Percentiles rank a stretch among this genome's conserved stretches.
These are phyloP conservation scores for Calonectria ilicicola DNA, from an alignment of 2,329 filamentous ascomycete genomes.

Conservation along the genomic window DNA sequence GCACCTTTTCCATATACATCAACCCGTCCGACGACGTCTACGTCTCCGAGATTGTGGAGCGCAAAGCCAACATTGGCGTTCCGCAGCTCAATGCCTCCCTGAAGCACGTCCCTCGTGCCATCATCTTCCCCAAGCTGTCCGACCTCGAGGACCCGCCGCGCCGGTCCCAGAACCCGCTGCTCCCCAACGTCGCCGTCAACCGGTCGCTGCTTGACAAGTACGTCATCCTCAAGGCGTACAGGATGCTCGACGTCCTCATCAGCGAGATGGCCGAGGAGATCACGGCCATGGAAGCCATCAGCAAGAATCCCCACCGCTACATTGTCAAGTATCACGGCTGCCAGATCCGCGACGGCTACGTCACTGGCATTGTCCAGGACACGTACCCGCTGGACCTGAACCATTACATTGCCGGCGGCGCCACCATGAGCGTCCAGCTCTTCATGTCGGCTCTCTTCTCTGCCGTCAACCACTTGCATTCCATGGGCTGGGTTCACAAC, in stretches of 20 bases:
- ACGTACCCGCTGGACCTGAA: constrained; percentile 26
- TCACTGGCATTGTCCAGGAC: constrained; percentile 43
- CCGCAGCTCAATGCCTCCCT: constrained; percentile 21
- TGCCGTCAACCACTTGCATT: not conserved
- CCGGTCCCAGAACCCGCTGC: not conserved
- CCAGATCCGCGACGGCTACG: constrained; percentile 36
- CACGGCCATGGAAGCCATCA: constrained; percentile 30
- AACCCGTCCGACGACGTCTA: constrained; percentile 9
- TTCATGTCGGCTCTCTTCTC: not conserved
- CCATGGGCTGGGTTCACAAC: not conserved
- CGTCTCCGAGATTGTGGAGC: constrained; percentile 1
- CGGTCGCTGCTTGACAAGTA: constrained; percentile 26
- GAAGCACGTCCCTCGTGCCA: constrained; percentile 1
- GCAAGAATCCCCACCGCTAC: constrained; percentile 41
- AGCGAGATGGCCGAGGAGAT: constrained; percentile 32
- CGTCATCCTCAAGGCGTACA: constrained; percentile 25
- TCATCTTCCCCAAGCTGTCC: constrained; percentile 26
- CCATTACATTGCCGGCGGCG: constrained; percentile 25
- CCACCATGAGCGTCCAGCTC: not conserved
- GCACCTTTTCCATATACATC: constrained; percentile 39
- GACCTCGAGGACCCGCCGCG: not conserved
- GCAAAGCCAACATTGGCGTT: constrained; percentile 23
- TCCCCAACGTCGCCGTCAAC: constrained; percentile 20
- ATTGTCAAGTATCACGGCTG: constrained; percentile 45
- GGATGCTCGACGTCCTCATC: constrained; percentile 21